These are phyloP conservation scores for Penicillium sp. DNA, from an alignment of 2,329 filamentous ascomycete species.

Conservation along the genomic window DNA sequence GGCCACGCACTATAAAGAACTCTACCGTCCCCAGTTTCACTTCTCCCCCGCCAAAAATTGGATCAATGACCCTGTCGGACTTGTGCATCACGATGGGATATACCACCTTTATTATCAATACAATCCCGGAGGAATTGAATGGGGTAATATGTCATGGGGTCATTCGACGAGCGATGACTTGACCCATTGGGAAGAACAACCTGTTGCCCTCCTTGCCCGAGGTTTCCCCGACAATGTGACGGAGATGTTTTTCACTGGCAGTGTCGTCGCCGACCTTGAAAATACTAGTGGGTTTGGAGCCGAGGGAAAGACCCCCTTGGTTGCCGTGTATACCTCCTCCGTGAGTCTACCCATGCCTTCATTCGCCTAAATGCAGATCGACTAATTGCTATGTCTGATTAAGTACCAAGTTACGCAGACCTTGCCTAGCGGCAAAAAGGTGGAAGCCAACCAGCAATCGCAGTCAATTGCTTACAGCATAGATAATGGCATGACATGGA, in stretches of 20 bases:
- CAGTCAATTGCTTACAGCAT: conserved; percentile 67
- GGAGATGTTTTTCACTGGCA: conserved; percentile 59
- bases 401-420: conserved; percentile 25
- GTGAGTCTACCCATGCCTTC: conserved; percentile 16
- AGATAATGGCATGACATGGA: conserved; percentile 60
- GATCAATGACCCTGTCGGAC: conserved; percentile 8
- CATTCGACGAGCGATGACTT: conserved; percentile 48
- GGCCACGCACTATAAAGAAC: conserved; percentile 12
- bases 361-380: conserved; percentile 55
- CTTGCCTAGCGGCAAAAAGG: conserved; percentile 24
- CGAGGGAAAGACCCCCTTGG: conserved; percentile 62
- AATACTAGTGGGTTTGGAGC: conserved; percentile 71
- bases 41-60: conserved; percentile 11
- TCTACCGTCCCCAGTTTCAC: conserved; percentile 15
- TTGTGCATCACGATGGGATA: conserved; percentile 10
- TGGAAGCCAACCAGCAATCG: conserved; percentile 41
- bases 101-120: conserved; percentile 62
- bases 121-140: conserved; percentile 44
- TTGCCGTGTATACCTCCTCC: conserved; percentile 62
- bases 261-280: conserved; percentile 63
- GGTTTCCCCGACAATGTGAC: conserved; percentile 51
- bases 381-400: not conserved
- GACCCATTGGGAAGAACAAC: conserved; percentile 68
- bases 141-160: conserved; percentile 54
- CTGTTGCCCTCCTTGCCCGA: conserved; percentile 57